Evolutionary conservation across 2,329 filamentous ascomycete species (phyloP).

Genomic region (Stenocarpella maydis): DNA sequence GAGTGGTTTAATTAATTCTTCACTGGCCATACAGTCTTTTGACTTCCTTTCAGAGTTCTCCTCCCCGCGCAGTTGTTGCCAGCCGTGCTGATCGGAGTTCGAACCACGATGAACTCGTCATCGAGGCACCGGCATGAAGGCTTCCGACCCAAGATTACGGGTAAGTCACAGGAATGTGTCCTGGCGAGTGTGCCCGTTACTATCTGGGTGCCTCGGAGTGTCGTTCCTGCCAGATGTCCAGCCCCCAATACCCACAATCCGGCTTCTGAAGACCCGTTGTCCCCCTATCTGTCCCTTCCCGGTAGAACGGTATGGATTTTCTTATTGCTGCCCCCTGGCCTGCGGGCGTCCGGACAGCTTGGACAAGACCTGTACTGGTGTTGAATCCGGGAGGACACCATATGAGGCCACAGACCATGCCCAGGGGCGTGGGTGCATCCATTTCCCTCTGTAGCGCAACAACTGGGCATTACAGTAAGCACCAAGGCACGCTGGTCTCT

Average conservation of each 20-base stretch:
- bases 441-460: too few relatives aligned
- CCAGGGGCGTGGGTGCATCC: too few relatives aligned
- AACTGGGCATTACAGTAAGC: not conserved
- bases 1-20: not conserved
- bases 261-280: not conserved
- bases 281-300: not conserved
- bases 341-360: not conserved
- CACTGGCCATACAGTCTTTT: not conserved
- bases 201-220: not conserved
- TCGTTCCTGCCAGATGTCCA: not conserved
- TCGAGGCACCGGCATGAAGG: not conserved
- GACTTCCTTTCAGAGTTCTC: not conserved
- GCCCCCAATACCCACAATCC: not conserved
- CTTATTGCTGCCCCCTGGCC: not conserved
- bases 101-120: not conserved
- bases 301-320: not conserved
- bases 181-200: not conserved
- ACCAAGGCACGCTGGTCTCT: slow-evolving; percentile 18
- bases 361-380: not conserved
- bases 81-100: not conserved
- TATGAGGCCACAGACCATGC: too few relatives aligned
- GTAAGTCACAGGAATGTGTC: not conserved
- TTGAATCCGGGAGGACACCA: too few relatives aligned
- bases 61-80: not conserved
- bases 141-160: not conserved